Base-by-base conservation (phyloP, 2,329 filamentous ascomycete species). In the Colletotrichum sidae region DNA sequence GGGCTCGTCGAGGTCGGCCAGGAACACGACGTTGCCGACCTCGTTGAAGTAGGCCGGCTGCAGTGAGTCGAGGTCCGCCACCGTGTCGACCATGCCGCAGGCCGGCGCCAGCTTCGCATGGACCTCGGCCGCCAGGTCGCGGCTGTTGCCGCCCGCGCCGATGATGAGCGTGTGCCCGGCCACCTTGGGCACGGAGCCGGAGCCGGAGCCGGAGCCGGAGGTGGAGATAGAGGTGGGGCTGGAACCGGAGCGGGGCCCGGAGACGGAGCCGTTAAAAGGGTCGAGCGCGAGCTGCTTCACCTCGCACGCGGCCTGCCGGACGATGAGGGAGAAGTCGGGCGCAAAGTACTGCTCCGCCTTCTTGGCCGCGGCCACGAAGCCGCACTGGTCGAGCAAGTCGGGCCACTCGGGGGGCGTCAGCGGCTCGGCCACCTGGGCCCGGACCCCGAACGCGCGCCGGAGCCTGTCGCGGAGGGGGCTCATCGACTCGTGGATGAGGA, bases 251-350 rank as follows among this genome's bases (percentile, higher is more conserved):
- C 4, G 4, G 17, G 17, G 2, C 17, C 17, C 17, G 17, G 17
- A 17, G 1, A 44, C 45, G n/a, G 12, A 13, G 42, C 46, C 55
- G 25, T 9, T 55, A 52, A 8, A 70, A 54, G 3, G 75, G 66
- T 17, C 60, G 60, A 50, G 70, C 39, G 33, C 39, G 6, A 66
- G 25, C 8, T 61, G 49, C 59, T 75, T 75, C 6, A 71, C 58
- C 12, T 55, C 53, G 1, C 67, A 72, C 13, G 71, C 69, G 13
- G 76, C 70, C 55, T 81, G 80, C 9, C 79, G 75, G 8, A 82
- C 71, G 17, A 73, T 74, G n/a, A 82, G 59, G 1, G 74, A 73
- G 47, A 75, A 78, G 1, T 79, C 78, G 0, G 72, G 68, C 3
- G 70, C 64, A 37, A 71, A 74, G 12, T 67, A 70, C 51, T 81